These are phyloP conservation scores for Knufia petricola DNA, from an alignment of 2,329 filamentous ascomycete genomes.

Conservation along the genomic window DNA sequence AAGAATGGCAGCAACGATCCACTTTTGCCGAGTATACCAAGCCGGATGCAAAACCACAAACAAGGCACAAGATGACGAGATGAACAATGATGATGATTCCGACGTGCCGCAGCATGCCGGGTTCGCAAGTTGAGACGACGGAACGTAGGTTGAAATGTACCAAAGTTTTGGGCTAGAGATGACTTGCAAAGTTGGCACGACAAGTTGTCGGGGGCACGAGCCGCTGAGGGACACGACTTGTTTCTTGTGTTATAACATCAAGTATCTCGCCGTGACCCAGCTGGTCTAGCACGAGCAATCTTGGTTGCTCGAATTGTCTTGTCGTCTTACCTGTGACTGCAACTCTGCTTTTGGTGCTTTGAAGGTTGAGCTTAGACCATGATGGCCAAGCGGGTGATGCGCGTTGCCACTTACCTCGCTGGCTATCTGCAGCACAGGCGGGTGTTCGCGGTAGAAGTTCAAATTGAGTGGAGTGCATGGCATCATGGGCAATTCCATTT, in stretches of 20 bases:
- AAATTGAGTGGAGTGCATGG: no score
- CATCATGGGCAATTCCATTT: no score
- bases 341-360: background rate
- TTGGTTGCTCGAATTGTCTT: slow-evolving; percentile 4
- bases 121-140: background rate
- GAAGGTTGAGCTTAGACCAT: background rate
- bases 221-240: background rate
- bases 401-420: background rate
- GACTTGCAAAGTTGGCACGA: background rate
- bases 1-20: slow-evolving; percentile 2
- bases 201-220: background rate
- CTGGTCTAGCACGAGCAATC: slow-evolving; percentile 5
- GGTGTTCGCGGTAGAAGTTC: no score
- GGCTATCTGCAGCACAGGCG: no score
- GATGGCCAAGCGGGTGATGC: background rate
- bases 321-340: background rate
- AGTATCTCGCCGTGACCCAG: background rate
- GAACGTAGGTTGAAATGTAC: background rate
- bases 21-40: background rate
- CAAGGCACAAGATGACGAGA: background rate
- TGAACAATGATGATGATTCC: background rate
- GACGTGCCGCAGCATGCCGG: background rate
- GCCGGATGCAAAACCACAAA: background rate
- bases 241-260: background rate
- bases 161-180: background rate